Base-by-base conservation (phyloP, 192 early-diverging fungal species). In the Coemansia erecta region DNA sequence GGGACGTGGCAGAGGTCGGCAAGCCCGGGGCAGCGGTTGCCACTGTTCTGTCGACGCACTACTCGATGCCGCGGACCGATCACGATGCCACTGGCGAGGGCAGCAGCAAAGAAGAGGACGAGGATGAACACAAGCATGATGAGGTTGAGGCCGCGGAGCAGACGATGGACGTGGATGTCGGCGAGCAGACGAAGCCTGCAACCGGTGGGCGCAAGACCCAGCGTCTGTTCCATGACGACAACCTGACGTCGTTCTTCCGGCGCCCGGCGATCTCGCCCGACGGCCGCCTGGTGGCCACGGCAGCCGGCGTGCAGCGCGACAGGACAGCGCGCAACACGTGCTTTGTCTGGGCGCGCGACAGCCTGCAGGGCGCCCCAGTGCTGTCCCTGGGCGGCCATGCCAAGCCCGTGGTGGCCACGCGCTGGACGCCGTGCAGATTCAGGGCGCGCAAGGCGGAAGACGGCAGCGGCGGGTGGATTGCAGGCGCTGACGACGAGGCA, bases 161-260 rank as follows among this genome's bases (percentile, higher is more conserved):
- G 22, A 22, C 3, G 15, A 49, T 49, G 45, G 47, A 49, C 21
- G 49, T 50, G 43, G 21, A 31, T 18, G 9, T 35, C 15, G 15
- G 1, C 1, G 18, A 26, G 52, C 60, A 26, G 48, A 9, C 45
- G 15, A 22, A 10, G 24, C 28, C 40, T n/a, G 28, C 21, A 17
- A 37, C 35, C 10, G 10, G 8, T 37, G n/a, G 13, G 28, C 44
- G 35, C 39, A 28, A 26, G 24, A 21, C 55, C 28, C 61, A 83
- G 58, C 77, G 84, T 6, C 60, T 90, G 55, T 92, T 87, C 59
- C 85, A 90, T 61, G 92, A 94, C 74, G 95, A 98, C 70, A 93
- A 85, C 50, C 65, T 98, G 55, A 82, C 88, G 1, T 92, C 93
- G 1, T 98, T 96, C 70, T 98, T 98, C 71, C 76, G 95, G 47